Evolutionary conservation across 2,329 filamentous ascomycete species (phyloP), one percentile per base, ranked within the genome.

Genomic region (Clarireedia paspali): DNA sequence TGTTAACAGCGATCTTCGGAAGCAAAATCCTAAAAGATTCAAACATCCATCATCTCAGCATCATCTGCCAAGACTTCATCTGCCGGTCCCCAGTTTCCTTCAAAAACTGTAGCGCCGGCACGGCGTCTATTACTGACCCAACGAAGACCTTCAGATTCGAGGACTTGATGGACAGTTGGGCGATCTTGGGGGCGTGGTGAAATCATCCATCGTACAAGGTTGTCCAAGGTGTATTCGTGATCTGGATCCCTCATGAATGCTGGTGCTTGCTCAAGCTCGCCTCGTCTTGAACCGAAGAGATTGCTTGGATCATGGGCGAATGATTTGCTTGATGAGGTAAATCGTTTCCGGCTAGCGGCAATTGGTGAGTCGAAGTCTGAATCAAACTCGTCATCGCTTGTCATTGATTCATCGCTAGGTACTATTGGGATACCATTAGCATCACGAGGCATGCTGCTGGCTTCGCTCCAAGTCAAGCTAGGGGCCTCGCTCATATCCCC

Each of bases 31-130:
- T 58, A 20, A 44, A 24, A 45, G 47, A 45, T 38, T 67, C 56
- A 70, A 45, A 70, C 66, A 61, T 70, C 68, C 61, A 69, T 69
- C 69, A 71, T 71, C 53, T 71, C 69, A 30, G 67, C 65, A 63
- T 71, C 69, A 52, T 69, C 67, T 23, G 62, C 64, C 26, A 71
- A 64, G 34, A 74, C 68, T 50, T 77, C 71, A 52, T 80, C 77
- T n/a, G 75, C 85, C 34, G 92, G 92, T 4, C 94, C 94, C 88
- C 91, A 99, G 69, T 89, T 94, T 60, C 94, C 94, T 73, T 99
- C 94, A 65, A 88, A 99, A 53, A 99, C 85, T 0, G 91, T 96
- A n/a, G 94, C 94, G 46, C 91, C 89, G 10, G 91, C 89, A 55
- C 87, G 84, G 55, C 91, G 84, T 60, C 91, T 84, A 50, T 77